Base-by-base conservation (phyloP, 352 stramenopile genomes). In the Pythium coloratum region DNA sequence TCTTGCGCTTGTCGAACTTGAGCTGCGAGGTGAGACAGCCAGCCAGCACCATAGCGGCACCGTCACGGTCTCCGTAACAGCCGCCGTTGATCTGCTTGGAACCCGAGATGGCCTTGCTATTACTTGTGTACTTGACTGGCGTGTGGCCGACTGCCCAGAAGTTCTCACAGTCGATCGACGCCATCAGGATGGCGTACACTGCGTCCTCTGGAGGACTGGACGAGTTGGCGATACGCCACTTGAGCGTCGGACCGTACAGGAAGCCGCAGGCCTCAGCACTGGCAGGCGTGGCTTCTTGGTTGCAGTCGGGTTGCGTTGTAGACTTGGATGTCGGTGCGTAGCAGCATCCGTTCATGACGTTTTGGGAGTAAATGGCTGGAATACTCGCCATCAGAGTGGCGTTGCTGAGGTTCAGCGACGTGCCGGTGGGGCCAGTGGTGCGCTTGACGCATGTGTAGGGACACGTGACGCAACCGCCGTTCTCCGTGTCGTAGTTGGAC, bases 111-210 rank as follows among this genome's bases (percentile, higher is more conserved):
- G 82, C 73, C 75, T 88, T 89, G 14, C 72, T 85, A 55, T 91
- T 90, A 40, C 60, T 70, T 57, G 79, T 87, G 70, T 92, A 90
- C 59, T 85, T 87, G 68, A 95, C 88, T 14, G 82, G 64, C 40
- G 86, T 85, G 34, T 91, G 86, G 14, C 76, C 86, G 0, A 95
- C 86, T 0, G 88, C 88, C 88, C 88, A 95, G 49, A 95, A 95
- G 58, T 71, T 89, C 65, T 91, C 76, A 59, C 88, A 95, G 73
- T 95, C 88, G 16, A 86, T 91, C 18, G 82, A 90, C n/a, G 86
- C 88, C 54, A 95, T 87, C 0, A 95, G 64, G 30, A 94, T 94
- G 50, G 86, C 88, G 7, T 68, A 47, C 16, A 69, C 68, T 26
- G 63, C 73, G 51, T 86, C 76, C 0, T 57, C 70, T 0, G 86